phyloP scores from a whole-genome alignment of 2,329 filamentous ascomycete genomes.

The Penicillium sp. region DNA sequence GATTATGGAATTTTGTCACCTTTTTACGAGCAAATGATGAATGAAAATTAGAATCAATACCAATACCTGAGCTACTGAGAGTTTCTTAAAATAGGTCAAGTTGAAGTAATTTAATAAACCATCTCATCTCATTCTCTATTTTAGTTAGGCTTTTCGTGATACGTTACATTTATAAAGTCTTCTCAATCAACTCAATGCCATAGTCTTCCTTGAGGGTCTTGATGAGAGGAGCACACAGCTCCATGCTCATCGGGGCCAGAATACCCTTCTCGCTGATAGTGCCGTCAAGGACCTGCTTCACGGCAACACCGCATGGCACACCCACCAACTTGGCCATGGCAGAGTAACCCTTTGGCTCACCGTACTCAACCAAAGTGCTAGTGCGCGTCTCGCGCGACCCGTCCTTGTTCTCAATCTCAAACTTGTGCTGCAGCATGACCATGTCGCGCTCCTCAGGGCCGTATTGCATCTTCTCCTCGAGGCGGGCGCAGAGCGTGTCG shows the following conservation, averaged over 20 bases:
- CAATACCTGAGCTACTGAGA: not conserved
- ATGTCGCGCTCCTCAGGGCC: constrained; percentile 78
- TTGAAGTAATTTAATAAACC: not conserved
- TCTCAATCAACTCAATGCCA: constrained; percentile 68
- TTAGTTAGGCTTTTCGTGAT: not conserved
- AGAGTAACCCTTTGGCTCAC: constrained; percentile 16
- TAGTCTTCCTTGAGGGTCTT: constrained; percentile 75
- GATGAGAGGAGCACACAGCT: constrained; percentile 70
- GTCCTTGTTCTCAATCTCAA: constrained; percentile 35
- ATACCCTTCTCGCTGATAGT: constrained; percentile 69
- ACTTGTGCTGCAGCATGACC: constrained; percentile 62
- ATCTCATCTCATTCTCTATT: not conserved
- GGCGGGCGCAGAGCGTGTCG: constrained; percentile 82
- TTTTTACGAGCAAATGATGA: constrained; percentile 8
- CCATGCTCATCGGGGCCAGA: constrained; percentile 69
- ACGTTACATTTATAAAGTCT: constrained; percentile 46
- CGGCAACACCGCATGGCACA: constrained; percentile 56
- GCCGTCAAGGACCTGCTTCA: constrained; percentile 73
- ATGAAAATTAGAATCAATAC: not conserved
- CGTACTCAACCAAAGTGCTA: constrained; percentile 16
- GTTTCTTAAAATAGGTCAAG: not conserved
- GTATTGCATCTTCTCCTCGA: constrained; percentile 91
- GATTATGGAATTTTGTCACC: constrained; percentile 1
- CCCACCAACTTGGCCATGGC: constrained; percentile 18
- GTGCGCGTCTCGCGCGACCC: constrained; percentile 16